Percentiles rank a stretch among this genome's conserved stretches.
Evolutionary conservation across 495 filamentous ascomycete genomes (phyloP).

Genomic region (Cercophora newfieldiana): DNA sequence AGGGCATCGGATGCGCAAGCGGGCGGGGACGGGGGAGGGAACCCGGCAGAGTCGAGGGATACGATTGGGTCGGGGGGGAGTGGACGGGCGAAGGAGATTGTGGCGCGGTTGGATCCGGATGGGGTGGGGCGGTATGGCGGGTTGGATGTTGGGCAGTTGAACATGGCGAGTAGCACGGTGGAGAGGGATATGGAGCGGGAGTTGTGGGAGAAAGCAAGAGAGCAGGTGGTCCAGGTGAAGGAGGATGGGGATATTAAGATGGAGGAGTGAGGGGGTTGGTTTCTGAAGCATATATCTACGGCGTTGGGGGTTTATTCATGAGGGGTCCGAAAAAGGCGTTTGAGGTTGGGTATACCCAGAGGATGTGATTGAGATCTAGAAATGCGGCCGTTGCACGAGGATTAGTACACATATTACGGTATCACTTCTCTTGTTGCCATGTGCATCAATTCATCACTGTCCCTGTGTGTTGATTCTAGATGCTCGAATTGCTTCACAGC

Average conservation of each 20-base stretch:
- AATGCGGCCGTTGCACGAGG: no score
- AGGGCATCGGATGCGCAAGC: constrained; percentile 5
- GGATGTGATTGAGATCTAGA: background rate
- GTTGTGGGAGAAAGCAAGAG: constrained; percentile 64
- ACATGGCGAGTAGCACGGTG: constrained; percentile 74
- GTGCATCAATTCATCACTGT: no score
- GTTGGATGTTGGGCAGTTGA: constrained; percentile 81
- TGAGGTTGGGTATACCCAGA: background rate
- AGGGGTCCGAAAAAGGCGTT: constrained; percentile 3
- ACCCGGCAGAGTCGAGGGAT: background rate
- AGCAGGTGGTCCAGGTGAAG: constrained; percentile 27
- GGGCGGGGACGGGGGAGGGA: background rate
- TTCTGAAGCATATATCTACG: background rate
- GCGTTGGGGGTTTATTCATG: background rate
- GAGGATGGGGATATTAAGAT: constrained; percentile 20
- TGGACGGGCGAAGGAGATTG: constrained; percentile 14
- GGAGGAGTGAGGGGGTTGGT: constrained; percentile 22
- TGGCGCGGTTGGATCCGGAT: constrained; percentile 42
- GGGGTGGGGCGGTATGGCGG: constrained; percentile 58
- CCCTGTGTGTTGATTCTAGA: background rate
- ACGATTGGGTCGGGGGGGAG: background rate
- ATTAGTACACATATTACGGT: background rate
- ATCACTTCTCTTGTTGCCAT: no score
- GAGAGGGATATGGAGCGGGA: constrained; percentile 78
- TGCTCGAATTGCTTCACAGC: background rate